Evolutionary conservation across 352 stramenopile species (phyloP), one percentile per base, ranked within the genome.

Genomic region (Hyaloperonospora brassicae): DNA sequence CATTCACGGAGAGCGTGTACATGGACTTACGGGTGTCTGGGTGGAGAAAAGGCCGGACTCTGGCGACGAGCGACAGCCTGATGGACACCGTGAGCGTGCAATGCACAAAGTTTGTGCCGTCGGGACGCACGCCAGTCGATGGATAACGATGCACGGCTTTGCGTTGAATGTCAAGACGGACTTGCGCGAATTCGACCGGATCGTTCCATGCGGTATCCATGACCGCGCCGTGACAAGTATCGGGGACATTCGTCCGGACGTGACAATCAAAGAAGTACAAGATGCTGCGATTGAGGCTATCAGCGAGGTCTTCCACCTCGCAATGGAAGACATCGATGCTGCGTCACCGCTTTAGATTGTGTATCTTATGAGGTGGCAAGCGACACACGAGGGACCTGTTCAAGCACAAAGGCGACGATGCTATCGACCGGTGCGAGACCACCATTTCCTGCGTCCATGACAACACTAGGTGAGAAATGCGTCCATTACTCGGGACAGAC

Each of bases 91-190:
- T 47, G 71, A 68, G 31, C 68, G 70, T 13, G 81, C 86, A 21
- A 84, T 92, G 72, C 72, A 84, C 35, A 99, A 99, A 69, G 94
- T 99, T 60, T 93, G 93, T 11, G 96, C 96, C 0, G 87, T 98
- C 14, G 97, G 97, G 8, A 95, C 98, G 11, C 94, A 96, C 34
- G 88, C 89, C 2, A 97, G 86, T 45, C 72, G 87, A 44, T 99
- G 97, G 97, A 95, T 99, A 50, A 99, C 97, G 8, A 98, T 97
- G 67, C 97, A 99, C 65, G 97, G 97, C 30, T 96, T 98, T 67
- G 91, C 96, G 6, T 72, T 99, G 39, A 99, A 99, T 79, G 83
- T 98, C 7, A 83, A 66, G 45, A 95, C 91, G 1, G 82, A 99
- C 68, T 63, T 99, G 45, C 40, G 54, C 6, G 79, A 75, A 14